Conservation (phyloP, 2,329 filamentous ascomycete genomes). For the Periconia sp. region DNA sequence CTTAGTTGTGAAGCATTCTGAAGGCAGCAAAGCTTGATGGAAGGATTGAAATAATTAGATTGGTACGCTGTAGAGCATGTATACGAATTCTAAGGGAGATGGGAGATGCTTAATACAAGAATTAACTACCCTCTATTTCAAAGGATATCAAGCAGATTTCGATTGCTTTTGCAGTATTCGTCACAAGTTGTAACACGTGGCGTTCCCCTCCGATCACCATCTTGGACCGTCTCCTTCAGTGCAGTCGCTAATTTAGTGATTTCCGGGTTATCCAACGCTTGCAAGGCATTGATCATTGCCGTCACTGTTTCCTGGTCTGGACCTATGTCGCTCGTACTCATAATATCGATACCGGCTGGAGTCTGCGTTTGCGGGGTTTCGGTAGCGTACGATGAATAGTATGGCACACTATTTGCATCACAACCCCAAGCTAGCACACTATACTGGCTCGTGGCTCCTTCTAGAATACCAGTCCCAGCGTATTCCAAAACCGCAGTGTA, state of each 20-base stretch:
- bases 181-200: constrained; percentile 16
- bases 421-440: constrained; percentile 25
- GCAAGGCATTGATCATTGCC: constrained; percentile 8
- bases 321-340: constrained; percentile 16
- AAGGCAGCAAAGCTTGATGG: no score
- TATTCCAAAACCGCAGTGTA: constrained; percentile 10
- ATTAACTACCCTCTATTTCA: no score
- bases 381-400: constrained; percentile 21
- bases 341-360: constrained; percentile 21
- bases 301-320: constrained; percentile 13
- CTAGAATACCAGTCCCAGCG: constrained; percentile 18
- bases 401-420: constrained; percentile 12
- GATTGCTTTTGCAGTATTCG: constrained; percentile 22
- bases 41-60: no score
- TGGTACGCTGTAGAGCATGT: no score
- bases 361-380: constrained; percentile 12
- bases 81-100: no score
- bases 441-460: constrained; percentile 17
- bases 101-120: no score
- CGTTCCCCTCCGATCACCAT: constrained; percentile 13
- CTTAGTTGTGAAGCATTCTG: no score
- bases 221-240: constrained; percentile 12
- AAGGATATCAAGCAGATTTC: constrained; percentile 9
- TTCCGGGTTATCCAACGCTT: constrained; percentile 10
- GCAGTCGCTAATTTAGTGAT: constrained; percentile 8